Evolutionary conservation across 257 asterid species (phyloP).

Genomic region (Perilla frutescens): DNA sequence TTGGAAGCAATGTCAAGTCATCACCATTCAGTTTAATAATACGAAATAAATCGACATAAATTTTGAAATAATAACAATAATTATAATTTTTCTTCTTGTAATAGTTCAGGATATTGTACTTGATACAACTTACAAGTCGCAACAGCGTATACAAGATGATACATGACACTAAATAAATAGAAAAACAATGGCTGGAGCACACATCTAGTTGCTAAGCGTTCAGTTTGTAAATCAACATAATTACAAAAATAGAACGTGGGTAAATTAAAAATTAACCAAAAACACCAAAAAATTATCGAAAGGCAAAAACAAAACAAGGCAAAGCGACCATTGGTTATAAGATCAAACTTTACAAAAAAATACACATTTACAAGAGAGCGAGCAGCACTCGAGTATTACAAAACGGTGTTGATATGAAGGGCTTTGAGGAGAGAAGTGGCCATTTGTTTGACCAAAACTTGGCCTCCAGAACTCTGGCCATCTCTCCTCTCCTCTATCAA

Average conservation of each 20-base stretch:
- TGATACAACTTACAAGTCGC: too few relatives aligned
- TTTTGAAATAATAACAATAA: too few relatives aligned
- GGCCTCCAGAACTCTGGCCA: slow-evolving; percentile 97
- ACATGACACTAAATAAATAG: too few relatives aligned
- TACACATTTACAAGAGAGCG: not conserved
- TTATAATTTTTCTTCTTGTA: too few relatives aligned
- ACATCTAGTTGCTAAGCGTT: not conserved
- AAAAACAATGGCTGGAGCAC: not conserved
- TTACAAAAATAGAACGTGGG: slow-evolving; percentile 19
- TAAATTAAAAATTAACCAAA: not conserved
- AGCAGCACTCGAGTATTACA: slow-evolving; percentile 43
- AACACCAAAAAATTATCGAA: not conserved
- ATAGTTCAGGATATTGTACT: too few relatives aligned
- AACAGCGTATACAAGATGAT: too few relatives aligned
- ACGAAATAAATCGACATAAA: too few relatives aligned
- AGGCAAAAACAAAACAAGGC: not conserved
- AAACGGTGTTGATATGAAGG: slow-evolving; percentile 91
- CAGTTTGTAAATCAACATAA: not conserved
- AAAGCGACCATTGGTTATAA: not conserved
- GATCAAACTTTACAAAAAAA: slow-evolving; percentile 30
- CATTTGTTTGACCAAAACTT: slow-evolving; percentile 98
- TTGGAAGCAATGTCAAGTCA: not conserved
- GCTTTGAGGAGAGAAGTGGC: slow-evolving; percentile 98
- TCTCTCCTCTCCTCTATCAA: slow-evolving; percentile 95
- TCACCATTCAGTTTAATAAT: too few relatives aligned